phyloP scores from a whole-genome alignment of 106 monocot genomes.

The Dactylorhiza incarnata region DNA sequence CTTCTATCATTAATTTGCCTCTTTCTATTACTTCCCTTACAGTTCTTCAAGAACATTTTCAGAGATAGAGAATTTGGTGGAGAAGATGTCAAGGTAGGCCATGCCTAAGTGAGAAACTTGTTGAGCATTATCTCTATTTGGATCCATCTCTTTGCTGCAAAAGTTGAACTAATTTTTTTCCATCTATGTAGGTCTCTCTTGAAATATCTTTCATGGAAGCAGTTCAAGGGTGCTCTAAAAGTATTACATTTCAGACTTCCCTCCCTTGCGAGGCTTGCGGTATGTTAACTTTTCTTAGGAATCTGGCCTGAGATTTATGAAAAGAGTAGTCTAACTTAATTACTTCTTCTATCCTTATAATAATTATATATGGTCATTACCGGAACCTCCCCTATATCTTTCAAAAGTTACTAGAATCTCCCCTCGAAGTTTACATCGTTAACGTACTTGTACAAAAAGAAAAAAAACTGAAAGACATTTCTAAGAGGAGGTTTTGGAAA shows the following conservation, averaged over 20 bases:
- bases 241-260: conserved; percentile 43
- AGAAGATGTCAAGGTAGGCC: conserved; percentile 57
- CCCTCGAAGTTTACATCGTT: too few species aligned
- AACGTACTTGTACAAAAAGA: too few species aligned
- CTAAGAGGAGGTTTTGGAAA: too few species aligned
- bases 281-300: conserved; percentile 28
- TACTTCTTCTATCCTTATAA: too few species aligned
- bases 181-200: conserved; percentile 37
- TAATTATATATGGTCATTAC: too few species aligned
- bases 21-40: conserved; percentile 2
- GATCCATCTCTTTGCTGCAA: not conserved
- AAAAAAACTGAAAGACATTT: too few species aligned
- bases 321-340: not conserved
- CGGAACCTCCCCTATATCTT: too few species aligned
- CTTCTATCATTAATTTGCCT: not conserved
- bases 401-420: too few species aligned
- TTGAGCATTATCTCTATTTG: not conserved
- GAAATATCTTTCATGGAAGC: conserved; percentile 90
- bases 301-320: not conserved
- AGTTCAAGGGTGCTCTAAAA: conserved; percentile 64
- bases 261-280: conserved; percentile 71
- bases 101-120: not conserved
- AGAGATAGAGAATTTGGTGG: conserved; percentile 44
- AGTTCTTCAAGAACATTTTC: conserved; percentile 59
- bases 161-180: not conserved